A percentile compares a stretch with the other conserved stretches of the same genome.
phyloP scores from a whole-genome alignment of 306 rosid species.

The Leucaena leucocephala region DNA sequence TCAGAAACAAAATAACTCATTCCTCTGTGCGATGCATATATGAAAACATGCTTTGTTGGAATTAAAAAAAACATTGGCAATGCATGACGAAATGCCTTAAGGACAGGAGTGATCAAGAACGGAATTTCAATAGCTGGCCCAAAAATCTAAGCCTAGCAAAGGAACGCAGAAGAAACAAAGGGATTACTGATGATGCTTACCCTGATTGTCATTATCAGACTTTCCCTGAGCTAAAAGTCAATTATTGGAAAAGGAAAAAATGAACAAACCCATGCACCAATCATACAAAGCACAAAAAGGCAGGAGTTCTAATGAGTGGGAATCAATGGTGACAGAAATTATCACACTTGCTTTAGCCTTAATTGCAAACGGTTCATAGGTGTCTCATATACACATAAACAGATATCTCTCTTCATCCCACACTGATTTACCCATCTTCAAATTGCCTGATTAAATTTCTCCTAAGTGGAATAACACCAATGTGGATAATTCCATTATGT shows the following conservation, averaged over 20 bases:
- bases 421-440: conserved; percentile 20
- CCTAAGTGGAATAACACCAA: conserved; percentile 18
- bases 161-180: conserved; percentile 6
- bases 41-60: background rate
- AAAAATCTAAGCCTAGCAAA: background rate
- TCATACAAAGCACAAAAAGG: background rate
- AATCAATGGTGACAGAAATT: conserved; percentile 29
- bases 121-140: conserved; percentile 14
- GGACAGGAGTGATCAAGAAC: conserved; percentile 18
- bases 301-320: background rate
- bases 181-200: background rate
- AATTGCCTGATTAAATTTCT: background rate
- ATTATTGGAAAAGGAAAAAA: background rate
- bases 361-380: conserved; percentile 2
- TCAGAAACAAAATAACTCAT: background rate
- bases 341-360: conserved; percentile 13
- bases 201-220: conserved; percentile 7
- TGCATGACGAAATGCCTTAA: conserved; percentile 33
- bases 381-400: background rate
- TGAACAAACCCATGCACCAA: conserved; percentile 12
- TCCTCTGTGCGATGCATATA: background rate
- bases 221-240: background rate
- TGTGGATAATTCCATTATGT: conserved; percentile 13
- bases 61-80: conserved; percentile 9
- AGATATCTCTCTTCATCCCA: conserved; percentile 3